Percentiles rank a stretch among this genome's conserved stretches.
Conservation (phyloP, 768 basidiomycete genomes). For the Gyrodon lividus region DNA sequence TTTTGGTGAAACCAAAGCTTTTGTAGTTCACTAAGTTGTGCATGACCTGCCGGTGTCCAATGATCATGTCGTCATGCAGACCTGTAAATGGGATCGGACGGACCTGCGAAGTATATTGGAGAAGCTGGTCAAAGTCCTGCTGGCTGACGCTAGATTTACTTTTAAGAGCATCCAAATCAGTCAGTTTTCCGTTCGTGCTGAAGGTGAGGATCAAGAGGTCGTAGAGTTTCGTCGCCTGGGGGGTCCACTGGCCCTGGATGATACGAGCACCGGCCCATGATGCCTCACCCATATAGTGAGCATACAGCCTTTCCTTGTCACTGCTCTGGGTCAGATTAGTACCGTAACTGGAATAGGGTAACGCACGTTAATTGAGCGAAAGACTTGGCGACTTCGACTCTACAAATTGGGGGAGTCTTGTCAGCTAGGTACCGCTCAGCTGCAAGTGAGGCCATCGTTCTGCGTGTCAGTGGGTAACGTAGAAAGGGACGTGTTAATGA, state of each 20-base stretch:
- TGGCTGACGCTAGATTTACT: conserved; percentile 49
- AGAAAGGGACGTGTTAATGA: neutral
- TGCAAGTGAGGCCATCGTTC: conserved; percentile 36
- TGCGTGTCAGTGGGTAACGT: neutral
- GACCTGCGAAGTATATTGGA: conserved; percentile 77
- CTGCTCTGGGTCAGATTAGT: conserved; percentile 36
- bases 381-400: conserved; percentile 63
- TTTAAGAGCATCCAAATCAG: conserved; percentile 55
- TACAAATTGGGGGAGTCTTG: conserved; percentile 70
- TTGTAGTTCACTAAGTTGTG: conserved; percentile 65
- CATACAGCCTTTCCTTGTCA: conserved; percentile 73
- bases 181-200: conserved; percentile 56
- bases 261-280: conserved; percentile 85
- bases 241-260: conserved; percentile 83
- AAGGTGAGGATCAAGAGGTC: conserved; percentile 72
- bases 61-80: neutral
- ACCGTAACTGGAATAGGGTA: neutral
- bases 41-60: conserved; percentile 29
- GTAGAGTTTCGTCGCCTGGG: conserved; percentile 63
- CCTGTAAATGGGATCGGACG: neutral
- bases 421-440: conserved; percentile 74
- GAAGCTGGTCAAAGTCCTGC: conserved; percentile 64
- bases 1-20: conserved; percentile 83
- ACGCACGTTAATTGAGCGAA: conserved; percentile 67
- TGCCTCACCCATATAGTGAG: conserved; percentile 67